Base-by-base conservation (phyloP, 805 yeast species). In the Nadsonia fulvescens region DNA sequence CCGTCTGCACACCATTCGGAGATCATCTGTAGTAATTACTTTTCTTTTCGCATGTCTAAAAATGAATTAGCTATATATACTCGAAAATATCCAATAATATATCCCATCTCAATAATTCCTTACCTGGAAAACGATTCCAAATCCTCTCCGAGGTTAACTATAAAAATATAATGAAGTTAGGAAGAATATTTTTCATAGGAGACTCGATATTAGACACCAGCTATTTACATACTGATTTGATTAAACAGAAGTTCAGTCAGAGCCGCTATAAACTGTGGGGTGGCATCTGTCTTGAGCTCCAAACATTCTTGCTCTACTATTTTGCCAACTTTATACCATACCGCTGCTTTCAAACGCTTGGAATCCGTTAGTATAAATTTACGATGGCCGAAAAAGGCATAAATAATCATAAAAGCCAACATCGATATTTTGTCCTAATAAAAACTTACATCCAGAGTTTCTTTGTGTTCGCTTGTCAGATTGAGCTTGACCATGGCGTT, bases 1-100 rank as follows among this genome's bases (percentile, higher is more conserved):
- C 5, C 53, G 36, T 10, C 52, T 33, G 23, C 47, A 38, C 16
- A 44, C 35, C 47, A 47, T 37, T 12, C 31, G 23, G 6, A 47
- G 33, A 23, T 47, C 52, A 10, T 40, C 48, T 10, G 34, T 29
- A 10, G 31, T 37, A 12, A 47, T 28, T 8, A 35, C 29, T 12
- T 39, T 40, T n/a, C 52, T 36, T 10, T 37, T 32, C 6, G 46
- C 50, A 33, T 46, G 51, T 17, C 48, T 42, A 14, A n/a, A n/a
- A n/a, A n/a, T n/a, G n/a, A n/a, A n/a, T n/a, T n/a, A n/a, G 3
- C 7, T 6, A 19, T 8, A 13, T 18, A 11, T 14, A 28, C n/a
- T 8, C n/a, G 13, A 9, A 12, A 11, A 11, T 17, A 22, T 9
- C 12, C 12, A 14, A 13, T n/a, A 18, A n/a, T 19, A 16, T 6